Base-by-base conservation (phyloP, 1,284 basidiomycete species). In the Cryptococcus hybrid region DNA sequence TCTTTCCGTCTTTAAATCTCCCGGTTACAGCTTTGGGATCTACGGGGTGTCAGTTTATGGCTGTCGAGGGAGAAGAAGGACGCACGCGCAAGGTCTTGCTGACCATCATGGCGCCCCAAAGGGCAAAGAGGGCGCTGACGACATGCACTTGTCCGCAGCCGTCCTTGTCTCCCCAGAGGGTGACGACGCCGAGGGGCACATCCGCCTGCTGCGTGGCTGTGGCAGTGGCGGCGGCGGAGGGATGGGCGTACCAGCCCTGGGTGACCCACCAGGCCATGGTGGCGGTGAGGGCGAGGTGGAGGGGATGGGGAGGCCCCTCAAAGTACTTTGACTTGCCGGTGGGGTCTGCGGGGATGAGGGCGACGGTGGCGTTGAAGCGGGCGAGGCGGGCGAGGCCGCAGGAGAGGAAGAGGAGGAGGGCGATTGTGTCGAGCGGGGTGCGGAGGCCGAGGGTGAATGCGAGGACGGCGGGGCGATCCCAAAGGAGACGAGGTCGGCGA, bases 331-430 rank as follows among this genome's bases (percentile, higher is more conserved):
- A 84, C 76, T 97, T 99, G 54, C 96, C 95, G 35, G 82, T 82
- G 5, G 77, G 78, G 73, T 95, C 91, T 76, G 95, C 93, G 1
- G 96, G 96, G 35, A 98, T 84, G 48, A 92, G 82, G 2, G 96
- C 96, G 51, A 96, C 94, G 0, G 96, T 99, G 11, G 94, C 96
- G 77, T 99, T 99, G 84, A 98, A 99, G 43, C 96, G 86, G 6
- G 95, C 95, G 49, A 99, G 86, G 50, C 95, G 87, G 24, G 96
- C 96, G 55, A 99, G 86, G 42, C 96, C 96, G 73, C 89, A 91
- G 72, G 95, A 98, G 64, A 98, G 91, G 77, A 98, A 99, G 48
- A 85, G 83, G 8, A 94, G 88, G 40, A 99, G 82, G 57, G 88
- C 81, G 57, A 95, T 81, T 1, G 89, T 89, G 80, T 99, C 95